Conservation (phyloP, 768 basidiomycete genomes). For the Lactifluus echinatus region DNA sequence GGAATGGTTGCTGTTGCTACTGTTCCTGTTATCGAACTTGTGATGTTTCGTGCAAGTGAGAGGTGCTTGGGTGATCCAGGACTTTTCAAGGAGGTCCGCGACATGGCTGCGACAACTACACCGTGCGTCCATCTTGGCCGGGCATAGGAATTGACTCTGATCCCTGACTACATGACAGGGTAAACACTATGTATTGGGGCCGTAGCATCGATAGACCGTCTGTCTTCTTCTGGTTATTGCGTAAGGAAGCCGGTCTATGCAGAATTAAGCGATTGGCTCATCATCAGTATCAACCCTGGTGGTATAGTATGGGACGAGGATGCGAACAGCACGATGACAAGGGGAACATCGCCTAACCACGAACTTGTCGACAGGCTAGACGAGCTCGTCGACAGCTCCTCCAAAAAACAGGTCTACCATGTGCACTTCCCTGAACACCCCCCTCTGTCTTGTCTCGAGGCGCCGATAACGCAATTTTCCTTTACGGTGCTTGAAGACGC, state of each 20-base stretch:
- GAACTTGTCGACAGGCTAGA: background rate
- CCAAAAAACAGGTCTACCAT: background rate
- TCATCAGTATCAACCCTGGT: background rate
- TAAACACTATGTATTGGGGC: conserved; percentile 3
- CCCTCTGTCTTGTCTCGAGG: background rate
- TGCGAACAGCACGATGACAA: background rate
- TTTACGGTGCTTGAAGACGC: background rate
- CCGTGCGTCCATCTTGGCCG: background rate
- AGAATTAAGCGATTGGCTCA: background rate
- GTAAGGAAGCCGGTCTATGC: background rate
- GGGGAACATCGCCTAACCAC: background rate
- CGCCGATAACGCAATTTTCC: background rate
- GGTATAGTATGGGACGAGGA: conserved; percentile 5
- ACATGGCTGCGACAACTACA: background rate
- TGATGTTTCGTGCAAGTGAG: conserved; percentile 1
- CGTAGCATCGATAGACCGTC: background rate
- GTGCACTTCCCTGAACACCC: background rate
- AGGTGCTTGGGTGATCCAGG: background rate
- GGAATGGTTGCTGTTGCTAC: background rate
- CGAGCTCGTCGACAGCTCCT: background rate
- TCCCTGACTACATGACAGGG: background rate
- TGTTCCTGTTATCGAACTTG: conserved; percentile 1
- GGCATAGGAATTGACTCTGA: background rate
- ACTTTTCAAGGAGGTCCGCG: conserved; percentile 4
- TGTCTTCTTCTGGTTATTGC: background rate